Base-by-base conservation (phyloP, 768 basidiomycete genomes). In the Mycena filopes region DNA sequence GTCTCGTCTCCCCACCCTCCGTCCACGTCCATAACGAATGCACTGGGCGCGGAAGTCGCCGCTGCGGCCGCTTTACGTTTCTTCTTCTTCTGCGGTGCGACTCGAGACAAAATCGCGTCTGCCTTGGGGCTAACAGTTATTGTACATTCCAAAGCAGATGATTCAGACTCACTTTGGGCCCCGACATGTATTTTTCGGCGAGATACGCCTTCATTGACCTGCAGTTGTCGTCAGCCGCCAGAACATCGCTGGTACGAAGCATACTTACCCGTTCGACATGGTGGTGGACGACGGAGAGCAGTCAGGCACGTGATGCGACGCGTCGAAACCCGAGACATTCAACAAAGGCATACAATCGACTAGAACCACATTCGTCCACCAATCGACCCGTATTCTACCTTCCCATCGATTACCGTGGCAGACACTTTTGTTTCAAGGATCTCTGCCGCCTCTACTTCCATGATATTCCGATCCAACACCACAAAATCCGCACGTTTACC, bases 141-240 rank as follows among this genome's bases (percentile, higher is more conserved):
- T 10, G 36, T 11, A 15, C 10, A 36, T 36, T 4, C 36, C 10
- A 5, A 6, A 15, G 36, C 36, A 36, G 15, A 36, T 15, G 10
- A 36, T n/a, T n/a, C 10, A 36, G 36, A 36, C 36, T 36, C 36
- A 36, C 36, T 36, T 36, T 36, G 36, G 94, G 89, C 1, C 97
- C 97, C 7, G 95, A 90, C 96, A 98, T 97, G 81, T 99, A 99
- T 67, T 93, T 94, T 68, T 90, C 86, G 0, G 94, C 94, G 20
- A 96, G 85, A 75, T 96, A 96, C 25, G 93, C 83, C 75, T 95
- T 90, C 81, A 96, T 84, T 36, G 36, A 36, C 36, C 36, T 36
- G 36, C 4, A 36, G 15, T 15, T 15, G 36, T 36, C 36, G 3
- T 36, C 15, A 36, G 36, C 10, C 36, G 36, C 36, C 11, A 10